Evolutionary conservation across 176 grass and related monocot species (phyloP).

Genomic region (Microstegium vimineum): DNA sequence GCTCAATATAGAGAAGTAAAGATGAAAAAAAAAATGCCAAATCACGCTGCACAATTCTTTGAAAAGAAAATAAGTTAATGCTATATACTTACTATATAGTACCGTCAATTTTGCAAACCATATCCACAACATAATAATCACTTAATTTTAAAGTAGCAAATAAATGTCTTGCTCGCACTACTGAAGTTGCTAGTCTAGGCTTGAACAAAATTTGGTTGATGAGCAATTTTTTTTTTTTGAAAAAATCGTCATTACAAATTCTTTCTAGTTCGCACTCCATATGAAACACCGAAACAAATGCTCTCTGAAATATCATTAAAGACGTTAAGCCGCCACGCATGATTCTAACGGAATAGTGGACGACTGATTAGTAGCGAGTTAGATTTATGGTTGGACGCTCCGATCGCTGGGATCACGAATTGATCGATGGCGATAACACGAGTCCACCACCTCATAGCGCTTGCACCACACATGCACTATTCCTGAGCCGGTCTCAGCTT

Average conservation of each 20-base stretch:
- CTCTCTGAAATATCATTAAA: not conserved
- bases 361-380: slow-evolving; percentile 6
- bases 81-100: not conserved
- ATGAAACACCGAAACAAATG: not conserved
- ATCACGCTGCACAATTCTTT: not conserved
- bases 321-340: not conserved
- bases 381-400: slow-evolving; percentile 16
- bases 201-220: not conserved
- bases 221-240: no score
- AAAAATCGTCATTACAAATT: not conserved
- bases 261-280: not conserved
- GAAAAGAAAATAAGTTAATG: not conserved
- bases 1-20: not conserved
- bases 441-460: slow-evolving; percentile 10
- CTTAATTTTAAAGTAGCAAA: not conserved
- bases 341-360: not conserved
- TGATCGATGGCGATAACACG: slow-evolving; percentile 19
- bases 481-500: slow-evolving; percentile 2
- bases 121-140: not conserved
- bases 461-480: slow-evolving; percentile 4
- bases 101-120: not conserved
- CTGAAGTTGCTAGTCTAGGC: not conserved
- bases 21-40: not conserved
- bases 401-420: not conserved
- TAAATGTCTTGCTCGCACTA: not conserved